Evolutionary conservation across 192 early-diverging fungal species (phyloP), one percentile per base, ranked within the genome.

Genomic region (Gigaspora rosea): DNA sequence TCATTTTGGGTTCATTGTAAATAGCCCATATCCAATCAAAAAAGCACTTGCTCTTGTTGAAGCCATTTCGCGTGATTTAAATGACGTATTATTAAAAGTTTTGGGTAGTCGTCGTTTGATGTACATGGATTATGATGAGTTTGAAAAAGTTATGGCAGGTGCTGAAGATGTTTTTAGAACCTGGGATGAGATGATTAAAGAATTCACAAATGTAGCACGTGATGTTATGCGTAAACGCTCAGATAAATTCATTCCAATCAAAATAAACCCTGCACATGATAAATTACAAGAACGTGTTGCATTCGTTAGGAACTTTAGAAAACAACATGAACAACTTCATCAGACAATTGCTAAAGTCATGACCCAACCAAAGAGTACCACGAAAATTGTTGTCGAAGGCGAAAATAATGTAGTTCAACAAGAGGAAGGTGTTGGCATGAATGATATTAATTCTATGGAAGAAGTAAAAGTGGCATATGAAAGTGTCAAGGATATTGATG

Each of bases 271-370:
- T 1, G 94, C 94, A 11, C 98, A 99, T 77, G 90, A 88, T 18
- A 90, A 94, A 73, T 89, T 99, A 62, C 95, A 98, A 85, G 98
- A 99, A 81, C 91, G 98, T 69, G 82, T 98, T 63, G 83, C 82
- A 8, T 99, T 97, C 82, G 89, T 99, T 48, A 88, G 92, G 59
- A 87, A 89, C 79, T 99, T 99, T 87, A 87, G 98, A 73, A 91
- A 93, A 82, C 95, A 96, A 85, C 98, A 99, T 80, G 96, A 98
- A 82, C 96, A 99, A 86, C 89, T 99, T n/a, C 92, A 96, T 79
- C 90, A 93, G 78, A 99, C 97, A 10, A 98, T 99, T 54, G 85
- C 93, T 51, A 94, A 92, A 81, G 97, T 99, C 35, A 97, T 97
- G 91, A 82, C 85, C 80, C 90, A 78, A 68, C 90, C 80, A 73